These are phyloP conservation scores for Vinca minor DNA, from an alignment of 257 asterid genomes.

Conservation along the genomic window DNA sequence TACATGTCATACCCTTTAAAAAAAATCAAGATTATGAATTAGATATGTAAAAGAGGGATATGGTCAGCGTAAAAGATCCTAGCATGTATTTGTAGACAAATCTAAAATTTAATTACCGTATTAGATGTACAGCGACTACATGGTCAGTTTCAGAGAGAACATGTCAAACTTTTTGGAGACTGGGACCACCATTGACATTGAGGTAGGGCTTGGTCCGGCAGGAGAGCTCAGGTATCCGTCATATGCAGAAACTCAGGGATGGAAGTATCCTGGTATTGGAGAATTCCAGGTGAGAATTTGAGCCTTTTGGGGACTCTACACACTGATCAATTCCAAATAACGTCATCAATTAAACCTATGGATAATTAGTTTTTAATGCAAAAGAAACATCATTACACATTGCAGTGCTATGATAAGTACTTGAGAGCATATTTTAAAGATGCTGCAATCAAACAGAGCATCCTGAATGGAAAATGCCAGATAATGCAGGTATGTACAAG, in stretches of 20 bases:
- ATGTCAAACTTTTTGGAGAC: conserved; percentile 48
- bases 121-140: conserved; percentile 70
- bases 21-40: too few relatives aligned
- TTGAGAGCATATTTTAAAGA: conserved; percentile 24
- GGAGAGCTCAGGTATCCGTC: conserved; percentile 90
- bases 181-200: conserved; percentile 57
- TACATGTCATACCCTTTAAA: too few relatives aligned
- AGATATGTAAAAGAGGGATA: too few relatives aligned
- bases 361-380: background rate
- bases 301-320: background rate
- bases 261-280: conserved; percentile 81
- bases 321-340: background rate
- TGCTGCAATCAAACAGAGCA: conserved; percentile 26
- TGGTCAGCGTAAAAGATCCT: too few relatives aligned
- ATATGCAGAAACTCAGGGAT: conserved; percentile 62
- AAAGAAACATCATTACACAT: background rate
- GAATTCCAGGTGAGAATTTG: conserved; percentile 73
- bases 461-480: conserved; percentile 31
- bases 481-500: conserved; percentile 32
- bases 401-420: conserved; percentile 39
- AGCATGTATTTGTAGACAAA: background rate
- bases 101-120: background rate
- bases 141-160: conserved; percentile 62
- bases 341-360: background rate
- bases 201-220: conserved; percentile 83